Percentiles rank a stretch among this genome's conserved stretches.
These are phyloP conservation scores for Cochliopodium minus DNA, from an alignment of 208 protist species.

Conservation along the genomic window DNA sequence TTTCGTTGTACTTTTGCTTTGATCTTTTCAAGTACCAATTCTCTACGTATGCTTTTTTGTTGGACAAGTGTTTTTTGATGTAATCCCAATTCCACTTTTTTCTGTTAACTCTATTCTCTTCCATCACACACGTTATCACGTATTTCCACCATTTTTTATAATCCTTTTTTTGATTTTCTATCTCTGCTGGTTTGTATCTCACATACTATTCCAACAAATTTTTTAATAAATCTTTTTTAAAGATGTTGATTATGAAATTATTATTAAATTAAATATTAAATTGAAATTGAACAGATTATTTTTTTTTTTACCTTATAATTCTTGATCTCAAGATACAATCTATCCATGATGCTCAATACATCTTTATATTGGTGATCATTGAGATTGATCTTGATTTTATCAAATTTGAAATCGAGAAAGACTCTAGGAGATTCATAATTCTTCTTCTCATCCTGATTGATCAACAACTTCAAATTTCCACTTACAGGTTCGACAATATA, in stretches of 20 bases:
- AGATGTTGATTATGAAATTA: not conserved
- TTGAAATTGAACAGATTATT: not conserved
- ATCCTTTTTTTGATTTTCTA: not conserved
- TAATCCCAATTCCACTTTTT: too few relatives aligned
- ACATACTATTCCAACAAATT: too few relatives aligned
- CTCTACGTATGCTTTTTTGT: too few relatives aligned
- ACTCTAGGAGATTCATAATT: not conserved
- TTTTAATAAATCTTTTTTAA: not conserved
- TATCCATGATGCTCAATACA: too few relatives aligned
- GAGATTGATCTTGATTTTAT: too few relatives aligned
- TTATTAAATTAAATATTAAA: not conserved
- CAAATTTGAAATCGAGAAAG: too few relatives aligned
- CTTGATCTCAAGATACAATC: not conserved
- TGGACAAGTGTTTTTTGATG: too few relatives aligned
- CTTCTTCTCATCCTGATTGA: not conserved
- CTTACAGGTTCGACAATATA: not conserved
- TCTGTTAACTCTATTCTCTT: not conserved
- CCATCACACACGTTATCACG: not conserved
- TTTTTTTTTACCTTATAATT: not conserved
- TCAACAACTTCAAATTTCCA: not conserved
- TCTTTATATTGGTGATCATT: too few relatives aligned
- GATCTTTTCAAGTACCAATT: too few relatives aligned
- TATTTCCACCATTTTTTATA: not conserved
- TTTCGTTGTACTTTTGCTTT: too few relatives aligned
- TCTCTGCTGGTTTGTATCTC: too few relatives aligned